Base-by-base conservation (phyloP, 129 eudicot species). In the Escallonia herrerae region DNA sequence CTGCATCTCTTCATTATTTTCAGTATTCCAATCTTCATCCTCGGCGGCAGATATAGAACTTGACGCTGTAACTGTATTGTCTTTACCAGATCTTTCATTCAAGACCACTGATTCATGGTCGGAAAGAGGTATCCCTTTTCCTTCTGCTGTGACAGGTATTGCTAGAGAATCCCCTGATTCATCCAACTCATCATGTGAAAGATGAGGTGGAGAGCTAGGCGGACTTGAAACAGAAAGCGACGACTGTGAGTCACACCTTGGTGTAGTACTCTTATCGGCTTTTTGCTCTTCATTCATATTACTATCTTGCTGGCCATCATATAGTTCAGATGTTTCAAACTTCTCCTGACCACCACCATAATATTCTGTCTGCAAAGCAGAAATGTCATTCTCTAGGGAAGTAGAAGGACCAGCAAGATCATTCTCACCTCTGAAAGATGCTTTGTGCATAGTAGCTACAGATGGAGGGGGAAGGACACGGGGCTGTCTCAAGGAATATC, bases 391-490 rank as follows among this genome's bases (percentile, higher is more conserved):
- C 42, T 72, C 83, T 44, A 75, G 60, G 70, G 87, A 79, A 44
- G 77, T 59, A 46, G 96, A 81, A 43, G 96, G 76, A 66, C 74
- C 83, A 49, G 83, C 67, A 9, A 47, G 75, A 43, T 88, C 90
- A 76, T 66, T 80, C 14, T 73, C 81, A 38, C 84, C 82, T 74
- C 89, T 73, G 51, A 75, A 79, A 15, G 90, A 79, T 47, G 89
- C 57, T 74, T 74, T 84, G 6, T 87, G 96, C 9, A 72, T 52
- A 2, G 95, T 76, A 58, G 82, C 49, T 40, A 81, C 61, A 56
- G 84, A 70, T 37, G 96, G 96, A 58, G 99, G 96, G 9, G 96
- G 99, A 6, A 85, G 90, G 42, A 93, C 99, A 51, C 93, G 95
- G 15, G 99, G 99, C 76, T 89, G 99, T 58, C 80, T 83, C 76